Conservation (phyloP, 495 filamentous ascomycete genomes). For the Penicillium pancosmium region DNA sequence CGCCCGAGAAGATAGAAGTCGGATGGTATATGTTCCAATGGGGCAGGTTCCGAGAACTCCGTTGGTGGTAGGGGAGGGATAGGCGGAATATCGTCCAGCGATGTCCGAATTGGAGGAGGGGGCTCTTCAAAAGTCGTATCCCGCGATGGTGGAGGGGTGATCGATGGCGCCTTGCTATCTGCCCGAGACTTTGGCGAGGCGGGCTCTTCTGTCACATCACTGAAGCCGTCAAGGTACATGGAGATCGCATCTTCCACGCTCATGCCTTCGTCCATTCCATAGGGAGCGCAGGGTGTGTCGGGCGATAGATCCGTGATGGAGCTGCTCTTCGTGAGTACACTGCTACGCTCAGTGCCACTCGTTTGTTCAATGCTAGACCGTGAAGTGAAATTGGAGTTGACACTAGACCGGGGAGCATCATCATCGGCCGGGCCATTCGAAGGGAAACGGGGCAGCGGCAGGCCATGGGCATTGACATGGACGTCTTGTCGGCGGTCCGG, state of each 20-base stretch:
- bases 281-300: constrained; percentile 56
- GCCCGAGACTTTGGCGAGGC: constrained; percentile 34
- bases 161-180: constrained; percentile 36
- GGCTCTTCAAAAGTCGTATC: constrained; percentile 32
- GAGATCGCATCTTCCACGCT: constrained; percentile 91
- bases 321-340: constrained; percentile 77
- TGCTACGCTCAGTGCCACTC: constrained; percentile 76
- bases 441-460: constrained; percentile 38
- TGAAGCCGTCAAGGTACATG: constrained; percentile 87
- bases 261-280: constrained; percentile 68
- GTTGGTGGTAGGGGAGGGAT: constrained; percentile 30
- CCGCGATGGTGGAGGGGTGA: constrained; percentile 34
- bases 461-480: constrained; percentile 23
- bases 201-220: constrained; percentile 55
- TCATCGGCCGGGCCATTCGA: constrained; percentile 38
- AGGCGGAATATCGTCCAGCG: constrained; percentile 27
- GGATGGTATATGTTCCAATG: constrained; percentile 6
- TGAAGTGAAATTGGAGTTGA: constrained; percentile 70
- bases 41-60: constrained; percentile 3
- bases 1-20: constrained; percentile 3
- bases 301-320: constrained; percentile 68
- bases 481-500: constrained; percentile 33
- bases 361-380: constrained; percentile 70
- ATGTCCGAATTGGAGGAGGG: constrained; percentile 23
- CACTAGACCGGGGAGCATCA: constrained; percentile 68